Evolutionary conservation across 768 basidiomycete genomes (phyloP).

Genomic region (Hemileccinum rubropunctum): DNA sequence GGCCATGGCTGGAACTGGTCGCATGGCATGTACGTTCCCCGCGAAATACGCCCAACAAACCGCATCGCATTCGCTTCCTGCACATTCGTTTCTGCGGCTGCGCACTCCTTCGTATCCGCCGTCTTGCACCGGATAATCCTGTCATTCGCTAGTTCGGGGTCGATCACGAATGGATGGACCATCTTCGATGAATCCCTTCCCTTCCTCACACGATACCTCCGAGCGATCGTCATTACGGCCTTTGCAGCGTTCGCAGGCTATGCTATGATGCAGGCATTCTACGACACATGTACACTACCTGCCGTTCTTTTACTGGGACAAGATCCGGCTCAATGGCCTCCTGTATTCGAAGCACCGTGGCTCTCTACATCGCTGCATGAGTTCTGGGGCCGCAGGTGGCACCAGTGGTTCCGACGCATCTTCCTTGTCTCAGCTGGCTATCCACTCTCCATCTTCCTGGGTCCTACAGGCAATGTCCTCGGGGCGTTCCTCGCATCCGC

Average conservation of each 20-base stretch:
- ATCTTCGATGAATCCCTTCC: constrained; percentile 16
- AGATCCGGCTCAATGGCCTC: constrained; percentile 33
- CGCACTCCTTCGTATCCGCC: constrained; percentile 46
- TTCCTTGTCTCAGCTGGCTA: constrained; percentile 32
- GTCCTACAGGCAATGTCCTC: constrained; percentile 47
- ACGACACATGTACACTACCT: constrained; percentile 21
- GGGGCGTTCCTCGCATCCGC: constrained; percentile 59
- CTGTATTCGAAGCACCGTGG: constrained; percentile 34
- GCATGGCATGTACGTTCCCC: constrained; percentile 22
- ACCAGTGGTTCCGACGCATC: constrained; percentile 33
- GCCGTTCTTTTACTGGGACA: constrained; percentile 29
- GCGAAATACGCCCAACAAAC: constrained; percentile 38
- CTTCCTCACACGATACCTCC: constrained; percentile 24
- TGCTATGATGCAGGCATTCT: constrained; percentile 40
- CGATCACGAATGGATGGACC: constrained; percentile 20
- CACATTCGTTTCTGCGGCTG: constrained; percentile 33
- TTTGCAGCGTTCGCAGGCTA: constrained; percentile 45
- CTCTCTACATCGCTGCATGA: constrained; percentile 34
- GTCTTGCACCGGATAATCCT: constrained; percentile 45
- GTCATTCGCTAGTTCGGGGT: constrained; percentile 33
- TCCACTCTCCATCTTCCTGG: constrained; percentile 38
- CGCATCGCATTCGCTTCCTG: constrained; percentile 35
- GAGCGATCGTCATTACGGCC: constrained; percentile 43
- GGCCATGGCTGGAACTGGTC: constrained; percentile 66
- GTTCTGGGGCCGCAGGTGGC: constrained; percentile 43